phyloP scores from a whole-genome alignment of 73 alveolate genomes.

The Stentor coeruleus region DNA sequence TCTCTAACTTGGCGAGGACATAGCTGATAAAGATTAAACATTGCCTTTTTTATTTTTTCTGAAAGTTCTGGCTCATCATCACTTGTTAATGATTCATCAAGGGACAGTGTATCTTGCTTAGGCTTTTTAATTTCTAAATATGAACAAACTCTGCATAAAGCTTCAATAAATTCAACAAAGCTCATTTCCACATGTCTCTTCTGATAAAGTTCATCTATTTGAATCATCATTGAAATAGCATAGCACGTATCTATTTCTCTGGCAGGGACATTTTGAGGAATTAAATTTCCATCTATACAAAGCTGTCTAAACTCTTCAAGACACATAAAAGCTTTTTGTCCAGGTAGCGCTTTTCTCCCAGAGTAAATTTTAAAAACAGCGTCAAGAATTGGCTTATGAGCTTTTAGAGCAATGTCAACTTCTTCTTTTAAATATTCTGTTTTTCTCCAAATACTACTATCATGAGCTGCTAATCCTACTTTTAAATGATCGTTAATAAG shows the following conservation, averaged over 20 bases:
- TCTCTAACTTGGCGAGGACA: not conserved
- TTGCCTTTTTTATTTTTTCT: not conserved
- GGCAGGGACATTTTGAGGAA: slow-evolving; percentile 36
- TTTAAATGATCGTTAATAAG: slow-evolving; percentile 36
- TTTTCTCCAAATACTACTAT: slow-evolving; percentile 48
- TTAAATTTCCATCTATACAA: slow-evolving; percentile 28
- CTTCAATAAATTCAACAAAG: slow-evolving; percentile 46
- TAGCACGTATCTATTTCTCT: slow-evolving; percentile 54
- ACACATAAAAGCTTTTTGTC: slow-evolving; percentile 52
- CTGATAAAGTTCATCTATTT: slow-evolving; percentile 56
- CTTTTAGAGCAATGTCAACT: slow-evolving; percentile 41
- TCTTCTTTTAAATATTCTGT: slow-evolving; percentile 47
- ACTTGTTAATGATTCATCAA: too few species aligned
- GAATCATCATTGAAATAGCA: slow-evolving; percentile 60
- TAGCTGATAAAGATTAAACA: not conserved
- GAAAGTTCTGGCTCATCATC: too few species aligned
- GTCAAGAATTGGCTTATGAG: slow-evolving; percentile 24
- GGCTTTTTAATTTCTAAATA: slow-evolving; percentile 18
- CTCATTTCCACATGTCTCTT: slow-evolving; percentile 57
- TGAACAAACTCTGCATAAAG: slow-evolving; percentile 43
- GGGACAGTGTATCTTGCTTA: too few species aligned
- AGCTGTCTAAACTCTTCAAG: slow-evolving; percentile 46
- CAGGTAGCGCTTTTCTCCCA: slow-evolving; percentile 74
- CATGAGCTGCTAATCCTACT: slow-evolving; percentile 27
- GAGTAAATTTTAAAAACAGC: slow-evolving; percentile 36